Conservation (phyloP, 345 rosid genomes). For the Toxicodendron radicans region DNA sequence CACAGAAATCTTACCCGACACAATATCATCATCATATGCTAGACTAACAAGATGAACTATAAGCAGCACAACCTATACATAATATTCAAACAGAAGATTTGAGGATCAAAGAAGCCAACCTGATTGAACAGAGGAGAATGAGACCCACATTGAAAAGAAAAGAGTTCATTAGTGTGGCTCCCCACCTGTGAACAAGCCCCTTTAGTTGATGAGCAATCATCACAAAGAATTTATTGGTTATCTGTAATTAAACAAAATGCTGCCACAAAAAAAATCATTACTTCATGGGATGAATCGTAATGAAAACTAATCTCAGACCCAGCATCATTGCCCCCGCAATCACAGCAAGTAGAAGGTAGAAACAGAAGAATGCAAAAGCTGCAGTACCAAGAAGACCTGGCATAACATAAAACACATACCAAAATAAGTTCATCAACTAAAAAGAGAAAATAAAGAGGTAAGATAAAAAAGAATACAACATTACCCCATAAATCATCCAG, state of each 20-base stretch:
- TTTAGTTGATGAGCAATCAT: constrained; percentile 29
- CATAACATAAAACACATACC: constrained; percentile 20
- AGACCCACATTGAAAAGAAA: constrained; percentile 98
- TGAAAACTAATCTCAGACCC: constrained; percentile 84
- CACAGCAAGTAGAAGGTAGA: constrained; percentile 90
- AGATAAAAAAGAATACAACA: constrained; percentile 13
- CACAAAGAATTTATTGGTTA: constrained; percentile 1
- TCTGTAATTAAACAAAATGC: constrained; percentile 14
- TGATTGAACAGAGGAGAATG: constrained; percentile 89
- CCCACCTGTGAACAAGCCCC: constrained; percentile 72
- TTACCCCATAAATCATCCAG: constrained; percentile 97
- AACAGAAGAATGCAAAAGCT: constrained; percentile 97
- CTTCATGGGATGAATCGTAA: constrained; percentile 98
- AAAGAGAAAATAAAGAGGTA: constrained; percentile 4
- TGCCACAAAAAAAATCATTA: constrained; percentile 31
- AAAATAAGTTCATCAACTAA: constrained; percentile 14
- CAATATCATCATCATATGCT: not conserved
- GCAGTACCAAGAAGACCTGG: constrained; percentile 93
- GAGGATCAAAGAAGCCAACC: constrained; percentile 42
- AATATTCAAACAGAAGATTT: not conserved
- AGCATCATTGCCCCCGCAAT: constrained; percentile 98
- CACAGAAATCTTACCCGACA: not conserved
- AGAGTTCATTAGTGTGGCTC: constrained; percentile 97
- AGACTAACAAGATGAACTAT: not conserved
- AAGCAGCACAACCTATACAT: not conserved